Conservation (phyloP, 805 yeast genomes). For the Priceomyces carsonii region DNA sequence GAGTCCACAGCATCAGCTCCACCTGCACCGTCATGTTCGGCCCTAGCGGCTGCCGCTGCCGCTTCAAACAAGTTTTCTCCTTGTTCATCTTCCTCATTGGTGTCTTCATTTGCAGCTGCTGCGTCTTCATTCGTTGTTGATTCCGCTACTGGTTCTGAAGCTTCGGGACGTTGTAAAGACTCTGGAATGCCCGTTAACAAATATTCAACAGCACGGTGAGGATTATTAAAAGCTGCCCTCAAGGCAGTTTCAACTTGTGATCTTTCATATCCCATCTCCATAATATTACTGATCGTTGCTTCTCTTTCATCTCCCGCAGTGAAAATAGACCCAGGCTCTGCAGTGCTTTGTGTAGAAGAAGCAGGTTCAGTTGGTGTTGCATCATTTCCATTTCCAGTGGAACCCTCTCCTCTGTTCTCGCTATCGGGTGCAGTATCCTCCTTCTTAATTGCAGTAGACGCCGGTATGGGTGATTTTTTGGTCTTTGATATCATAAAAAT, state of each 20-base stretch:
- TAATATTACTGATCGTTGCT: constrained; percentile 74
- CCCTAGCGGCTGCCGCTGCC: constrained; percentile 38
- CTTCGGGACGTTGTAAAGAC: constrained; percentile 40
- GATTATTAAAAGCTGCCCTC: constrained; percentile 94
- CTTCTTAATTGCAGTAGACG: constrained; percentile 21
- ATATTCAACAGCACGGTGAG: constrained; percentile 97
- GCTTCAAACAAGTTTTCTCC: constrained; percentile 56
- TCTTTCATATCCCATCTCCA: constrained; percentile 96
- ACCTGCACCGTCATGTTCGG: constrained; percentile 25
- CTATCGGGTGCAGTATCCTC: constrained; percentile 22
- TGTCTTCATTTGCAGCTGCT: constrained; percentile 15
- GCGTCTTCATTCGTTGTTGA: constrained; percentile 20
- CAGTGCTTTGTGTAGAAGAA: constrained; percentile 17
- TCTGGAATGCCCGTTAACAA: constrained; percentile 88
- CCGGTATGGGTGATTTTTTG: constrained; percentile 29
- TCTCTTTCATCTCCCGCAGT: constrained; percentile 80
- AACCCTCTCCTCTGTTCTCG: constrained; percentile 8
- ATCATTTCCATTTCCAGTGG: constrained; percentile 20
- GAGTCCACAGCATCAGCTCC: constrained; percentile 28
- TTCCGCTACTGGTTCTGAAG: constrained; percentile 22
- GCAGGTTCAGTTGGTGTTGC: constrained; percentile 14
- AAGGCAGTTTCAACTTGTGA: constrained; percentile 86
- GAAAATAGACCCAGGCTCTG: constrained; percentile 51
- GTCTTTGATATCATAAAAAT: constrained; percentile 81
- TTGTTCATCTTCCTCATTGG: constrained; percentile 25